These are phyloP conservation scores for Pecoramyces ruminantium DNA, from an alignment of 192 early-diverging fungal species.

Conservation along the genomic window DNA sequence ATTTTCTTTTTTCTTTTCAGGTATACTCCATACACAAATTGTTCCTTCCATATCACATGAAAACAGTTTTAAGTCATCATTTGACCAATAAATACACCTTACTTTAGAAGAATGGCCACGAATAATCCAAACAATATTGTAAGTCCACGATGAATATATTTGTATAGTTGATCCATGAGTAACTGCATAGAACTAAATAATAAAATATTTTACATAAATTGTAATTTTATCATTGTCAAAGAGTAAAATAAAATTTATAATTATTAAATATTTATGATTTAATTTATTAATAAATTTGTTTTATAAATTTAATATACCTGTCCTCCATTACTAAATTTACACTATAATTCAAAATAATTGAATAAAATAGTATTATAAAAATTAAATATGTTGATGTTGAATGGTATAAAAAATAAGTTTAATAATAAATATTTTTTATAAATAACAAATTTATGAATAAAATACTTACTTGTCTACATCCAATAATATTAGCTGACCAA, in stretches of 20 bases:
- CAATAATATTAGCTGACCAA: conserved; percentile 27
- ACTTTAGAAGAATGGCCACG: conserved; percentile 40
- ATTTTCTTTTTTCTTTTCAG: neutral
- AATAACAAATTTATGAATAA: too few species aligned
- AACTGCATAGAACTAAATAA: conserved; percentile 29
- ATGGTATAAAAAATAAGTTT: too few species aligned
- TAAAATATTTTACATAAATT: too few species aligned
- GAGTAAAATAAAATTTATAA: too few species aligned
- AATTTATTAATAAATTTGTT: neutral
- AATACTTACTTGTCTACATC: conserved; percentile 21
- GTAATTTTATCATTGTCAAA: too few species aligned
- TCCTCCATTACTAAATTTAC: conserved; percentile 34
- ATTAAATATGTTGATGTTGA: too few species aligned
- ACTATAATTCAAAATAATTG: too few species aligned
- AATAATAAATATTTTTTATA: too few species aligned
- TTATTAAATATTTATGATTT: too few species aligned
- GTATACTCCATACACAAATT: neutral
- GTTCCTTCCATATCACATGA: neutral
- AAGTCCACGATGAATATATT: conserved; percentile 32
- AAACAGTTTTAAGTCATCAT: neutral
- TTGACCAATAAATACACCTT: conserved; percentile 22
- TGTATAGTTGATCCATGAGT: conserved; percentile 25
- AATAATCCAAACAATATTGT: conserved; percentile 21
- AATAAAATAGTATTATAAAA: too few species aligned
- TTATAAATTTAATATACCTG: conserved; percentile 2